phyloP scores from a whole-genome alignment of 768 basidiomycete species.

The Gloeostereum incarnatum region DNA sequence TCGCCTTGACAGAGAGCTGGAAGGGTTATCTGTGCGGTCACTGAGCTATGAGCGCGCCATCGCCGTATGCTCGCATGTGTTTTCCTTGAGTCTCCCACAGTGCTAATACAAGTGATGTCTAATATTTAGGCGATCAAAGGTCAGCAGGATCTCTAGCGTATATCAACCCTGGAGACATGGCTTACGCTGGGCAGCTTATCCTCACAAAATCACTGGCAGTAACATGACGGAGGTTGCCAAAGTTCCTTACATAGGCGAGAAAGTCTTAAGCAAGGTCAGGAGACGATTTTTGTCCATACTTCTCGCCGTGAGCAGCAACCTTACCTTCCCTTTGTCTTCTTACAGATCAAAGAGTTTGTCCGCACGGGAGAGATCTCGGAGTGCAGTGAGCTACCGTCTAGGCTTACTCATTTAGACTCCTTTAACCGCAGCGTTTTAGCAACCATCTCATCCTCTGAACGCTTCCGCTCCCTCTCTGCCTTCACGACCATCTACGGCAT shows the following conservation, averaged over 20 bases:
- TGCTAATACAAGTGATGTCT: not conserved
- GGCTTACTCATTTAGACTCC: not conserved
- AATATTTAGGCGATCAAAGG: conserved; percentile 40
- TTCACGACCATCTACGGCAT: conserved; percentile 68
- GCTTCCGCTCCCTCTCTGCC: conserved; percentile 44
- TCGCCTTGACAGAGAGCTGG: conserved; percentile 47
- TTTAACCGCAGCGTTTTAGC: conserved; percentile 22
- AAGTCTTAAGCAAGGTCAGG: conserved; percentile 38
- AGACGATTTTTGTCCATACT: not conserved
- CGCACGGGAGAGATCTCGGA: conserved; percentile 46
- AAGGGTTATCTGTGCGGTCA: conserved; percentile 58
- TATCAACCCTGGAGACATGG: too few species aligned
- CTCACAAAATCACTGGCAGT: conserved; percentile 26
- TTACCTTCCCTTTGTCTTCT: not conserved
- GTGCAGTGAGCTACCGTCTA: conserved; percentile 31
- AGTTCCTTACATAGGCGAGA: conserved; percentile 41
- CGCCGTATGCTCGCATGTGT: conserved; percentile 45
- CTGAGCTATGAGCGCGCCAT: conserved; percentile 68
- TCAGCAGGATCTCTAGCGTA: conserved; percentile 6
- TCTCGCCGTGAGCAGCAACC: not conserved
- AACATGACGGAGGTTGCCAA: conserved; percentile 28
- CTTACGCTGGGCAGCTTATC: conserved; percentile 31
- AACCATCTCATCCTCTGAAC: conserved; percentile 33
- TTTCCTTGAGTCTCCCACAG: conserved; percentile 1
- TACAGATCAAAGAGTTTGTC: conserved; percentile 57